phyloP scores from a whole-genome alignment of 768 basidiomycete genomes.

The Pulveroboletus sp. region DNA sequence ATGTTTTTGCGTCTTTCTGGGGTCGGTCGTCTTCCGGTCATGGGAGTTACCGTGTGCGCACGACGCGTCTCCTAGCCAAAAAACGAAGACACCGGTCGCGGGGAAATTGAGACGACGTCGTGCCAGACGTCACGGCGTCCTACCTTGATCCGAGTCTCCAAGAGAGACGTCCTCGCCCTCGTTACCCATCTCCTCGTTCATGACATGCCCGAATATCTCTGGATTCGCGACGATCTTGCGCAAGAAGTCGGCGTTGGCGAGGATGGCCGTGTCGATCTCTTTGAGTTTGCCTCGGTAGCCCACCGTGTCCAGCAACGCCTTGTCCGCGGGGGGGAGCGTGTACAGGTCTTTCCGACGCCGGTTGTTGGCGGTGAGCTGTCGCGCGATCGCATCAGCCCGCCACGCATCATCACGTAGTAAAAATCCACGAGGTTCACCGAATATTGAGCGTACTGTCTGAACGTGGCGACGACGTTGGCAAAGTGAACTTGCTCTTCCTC shows the following conservation, averaged over 20 bases:
- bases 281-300: slow-evolving; percentile 80
- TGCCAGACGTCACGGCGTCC: slow-evolving; percentile 19
- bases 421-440: slow-evolving; percentile 62
- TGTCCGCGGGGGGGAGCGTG: no score
- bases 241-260: slow-evolving; percentile 76
- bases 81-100: neutral
- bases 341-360: no score
- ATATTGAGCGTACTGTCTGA: slow-evolving; percentile 70
- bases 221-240: slow-evolving; percentile 67
- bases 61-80: slow-evolving; percentile 11
- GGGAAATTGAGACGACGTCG: no score
- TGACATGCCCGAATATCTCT: slow-evolving; percentile 69
- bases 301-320: slow-evolving; percentile 53
- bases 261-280: slow-evolving; percentile 72
- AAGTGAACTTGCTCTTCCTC: slow-evolving; percentile 69
- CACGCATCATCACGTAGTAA: no score
- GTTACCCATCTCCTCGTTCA: slow-evolving; percentile 7
- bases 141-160: slow-evolving; percentile 19
- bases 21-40: slow-evolving; percentile 8
- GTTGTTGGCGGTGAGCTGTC: no score
- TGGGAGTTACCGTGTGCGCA: slow-evolving; percentile 30
- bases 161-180: slow-evolving; percentile 12
- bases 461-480: slow-evolving; percentile 68
- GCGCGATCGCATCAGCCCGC: no score
- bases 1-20: slow-evolving; percentile 4